Evolutionary conservation across 2,329 filamentous ascomycete species (phyloP), one percentile per base, ranked within the genome.

Genomic region (Metarhizium humberi): DNA sequence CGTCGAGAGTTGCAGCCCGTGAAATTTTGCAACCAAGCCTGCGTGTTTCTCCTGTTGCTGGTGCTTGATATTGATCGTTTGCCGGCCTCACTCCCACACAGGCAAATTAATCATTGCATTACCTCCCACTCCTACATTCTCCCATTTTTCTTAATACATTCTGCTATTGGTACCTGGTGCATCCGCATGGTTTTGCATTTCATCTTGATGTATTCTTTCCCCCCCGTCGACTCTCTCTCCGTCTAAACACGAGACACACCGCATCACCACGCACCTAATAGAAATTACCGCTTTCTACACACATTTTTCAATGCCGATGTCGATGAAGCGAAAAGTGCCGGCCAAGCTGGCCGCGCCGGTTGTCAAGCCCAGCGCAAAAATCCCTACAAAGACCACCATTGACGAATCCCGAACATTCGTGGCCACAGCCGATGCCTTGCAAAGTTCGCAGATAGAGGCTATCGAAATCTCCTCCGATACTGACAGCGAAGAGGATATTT

Each of bases 261-360:
- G 18, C 42, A 30, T 34, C 20, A 18, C 36, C 32, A 29, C 47
- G 45, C 30, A 50, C 6, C 13, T 46, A 18, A 25, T 13, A 45
- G 34, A 25, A n/a, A 13, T 36, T 52, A 49, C 34, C 42, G 25
- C 38, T 52, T 11, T 47, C 38, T 6, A 11, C 45, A 48, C 25
- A 48, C 45, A 6, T 32, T 20, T 43, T 32, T 56, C 56, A 57
- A 67, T 64, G 62, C 63, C 65, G 58, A 82, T 84, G 78, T 81
- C 81, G 58, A 78, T 81, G 48, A 86, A 83, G 70, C 75, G 81
- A 66, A 86, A 84, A 76, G 73, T 77, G 56, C 71, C 79, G 57
- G 74, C 75, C 59, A 79, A 78, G 70, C 73, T 86, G 63, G 80
- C 78, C 56, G 71, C 77, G 57, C 83, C 83, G 0, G 72, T 75